Evolutionary conservation across 2,329 filamentous ascomycete genomes (phyloP).

Genomic region (Hypoxylon sp.): DNA sequence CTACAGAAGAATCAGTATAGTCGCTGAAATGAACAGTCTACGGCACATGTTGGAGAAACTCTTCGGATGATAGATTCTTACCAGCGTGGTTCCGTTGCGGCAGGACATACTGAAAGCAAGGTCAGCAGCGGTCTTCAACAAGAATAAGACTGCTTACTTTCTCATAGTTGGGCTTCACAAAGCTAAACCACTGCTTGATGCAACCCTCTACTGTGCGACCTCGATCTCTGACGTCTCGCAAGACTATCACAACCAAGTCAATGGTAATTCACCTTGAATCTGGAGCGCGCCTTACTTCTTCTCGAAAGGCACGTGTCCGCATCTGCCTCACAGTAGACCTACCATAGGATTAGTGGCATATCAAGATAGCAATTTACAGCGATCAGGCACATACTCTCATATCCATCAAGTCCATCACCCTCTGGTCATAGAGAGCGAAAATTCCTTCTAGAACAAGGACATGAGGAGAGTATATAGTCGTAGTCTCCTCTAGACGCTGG

Average conservation of each 20-base stretch:
- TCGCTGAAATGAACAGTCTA: slow-evolving; percentile 18
- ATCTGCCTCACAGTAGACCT: slow-evolving; percentile 97
- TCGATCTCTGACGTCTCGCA: slow-evolving; percentile 90
- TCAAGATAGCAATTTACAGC: slow-evolving; percentile 11
- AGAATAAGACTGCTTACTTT: slow-evolving; percentile 62
- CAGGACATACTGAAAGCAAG: slow-evolving; percentile 77
- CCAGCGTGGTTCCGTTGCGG: slow-evolving; percentile 90
- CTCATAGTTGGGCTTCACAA: slow-evolving; percentile 97
- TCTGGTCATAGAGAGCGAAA: slow-evolving; percentile 89
- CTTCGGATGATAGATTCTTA: slow-evolving; percentile 55
- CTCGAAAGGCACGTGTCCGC: slow-evolving; percentile 92
- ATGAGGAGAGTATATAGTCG: slow-evolving; percentile 94
- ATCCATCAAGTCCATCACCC: slow-evolving; percentile 88
- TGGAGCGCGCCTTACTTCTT: slow-evolving; percentile 73
- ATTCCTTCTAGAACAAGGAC: slow-evolving; percentile 97
- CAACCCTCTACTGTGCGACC: slow-evolving; percentile 94
- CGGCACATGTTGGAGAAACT: slow-evolving; percentile 24
- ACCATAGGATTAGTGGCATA: slow-evolving; percentile 34
- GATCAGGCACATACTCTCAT: slow-evolving; percentile 75
- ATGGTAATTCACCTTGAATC: slow-evolving; percentile 25
- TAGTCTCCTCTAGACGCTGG: slow-evolving; percentile 82
- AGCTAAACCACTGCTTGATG: slow-evolving; percentile 98
- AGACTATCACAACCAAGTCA: slow-evolving; percentile 65
- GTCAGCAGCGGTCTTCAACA: slow-evolving; percentile 34
- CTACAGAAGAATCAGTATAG: slow-evolving; percentile 58